Percentiles rank a stretch among this genome's conserved stretches.
phyloP scores from a whole-genome alignment of 1,139 yeast genomes.

The Arxiozyma bovina region DNA sequence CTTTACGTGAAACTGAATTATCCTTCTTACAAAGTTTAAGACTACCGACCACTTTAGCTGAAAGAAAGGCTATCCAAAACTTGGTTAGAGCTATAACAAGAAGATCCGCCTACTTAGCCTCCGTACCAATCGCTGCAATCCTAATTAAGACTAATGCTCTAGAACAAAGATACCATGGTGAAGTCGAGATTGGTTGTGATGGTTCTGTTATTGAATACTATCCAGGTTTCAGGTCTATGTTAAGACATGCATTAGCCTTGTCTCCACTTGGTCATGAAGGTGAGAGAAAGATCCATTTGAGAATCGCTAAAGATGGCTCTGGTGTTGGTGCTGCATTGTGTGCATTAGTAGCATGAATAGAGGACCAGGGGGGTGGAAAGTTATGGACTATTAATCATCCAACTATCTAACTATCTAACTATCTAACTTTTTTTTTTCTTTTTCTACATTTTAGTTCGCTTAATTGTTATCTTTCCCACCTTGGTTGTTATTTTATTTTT shows the following conservation, averaged over 20 bases:
- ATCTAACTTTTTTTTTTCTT: too few species aligned
- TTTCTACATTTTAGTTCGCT: too few species aligned
- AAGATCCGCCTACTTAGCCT: slow-evolving; percentile 79
- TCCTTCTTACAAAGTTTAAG: slow-evolving; percentile 56
- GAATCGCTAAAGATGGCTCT: slow-evolving; percentile 86
- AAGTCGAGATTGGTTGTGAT: slow-evolving; percentile 87
- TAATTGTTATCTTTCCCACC: too few species aligned
- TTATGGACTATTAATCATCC: too few species aligned
- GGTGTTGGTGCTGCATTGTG: slow-evolving; percentile 96
- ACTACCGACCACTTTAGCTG: slow-evolving; percentile 57
- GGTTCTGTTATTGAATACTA: slow-evolving; percentile 89
- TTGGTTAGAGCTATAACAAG: slow-evolving; percentile 70
- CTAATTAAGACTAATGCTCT: slow-evolving; percentile 48
- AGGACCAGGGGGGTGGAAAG: neutral
- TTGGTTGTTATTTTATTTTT: too few species aligned
- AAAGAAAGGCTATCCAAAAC: slow-evolving; percentile 60
- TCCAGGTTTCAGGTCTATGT: slow-evolving; percentile 72
- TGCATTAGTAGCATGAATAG: slow-evolving; percentile 39
- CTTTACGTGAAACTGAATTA: slow-evolving; percentile 56
- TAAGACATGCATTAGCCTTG: slow-evolving; percentile 64
- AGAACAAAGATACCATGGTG: slow-evolving; percentile 46
- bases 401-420: too few species aligned
- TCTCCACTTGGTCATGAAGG: slow-evolving; percentile 67
- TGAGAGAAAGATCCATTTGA: slow-evolving; percentile 59
- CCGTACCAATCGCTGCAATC: slow-evolving; percentile 83